A percentile compares a stretch with the other conserved stretches of the same genome.
Evolutionary conservation across 768 basidiomycete genomes (phyloP).

Genomic region (Serendipita sp.): DNA sequence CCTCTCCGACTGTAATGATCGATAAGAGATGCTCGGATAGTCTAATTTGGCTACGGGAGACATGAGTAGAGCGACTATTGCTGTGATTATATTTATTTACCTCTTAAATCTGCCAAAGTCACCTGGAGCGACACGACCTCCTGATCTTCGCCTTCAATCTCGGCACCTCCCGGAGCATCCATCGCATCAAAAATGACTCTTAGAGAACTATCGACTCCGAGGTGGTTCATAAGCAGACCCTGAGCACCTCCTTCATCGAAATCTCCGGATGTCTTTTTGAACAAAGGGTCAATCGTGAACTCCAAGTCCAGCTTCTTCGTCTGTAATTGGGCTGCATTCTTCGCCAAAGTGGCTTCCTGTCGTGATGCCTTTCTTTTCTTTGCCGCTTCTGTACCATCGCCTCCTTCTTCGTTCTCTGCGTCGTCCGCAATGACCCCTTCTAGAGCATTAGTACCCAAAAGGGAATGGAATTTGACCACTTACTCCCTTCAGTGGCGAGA

Average conservation of each 20-base stretch:
- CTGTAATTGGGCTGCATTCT: constrained; percentile 60
- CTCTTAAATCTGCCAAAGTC: constrained; percentile 37
- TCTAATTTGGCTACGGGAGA: constrained; percentile 27
- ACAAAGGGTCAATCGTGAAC: constrained; percentile 90
- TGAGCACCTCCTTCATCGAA: constrained; percentile 98
- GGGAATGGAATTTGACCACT: constrained; percentile 12
- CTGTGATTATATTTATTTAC: no score
- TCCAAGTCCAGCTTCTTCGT: constrained; percentile 87
- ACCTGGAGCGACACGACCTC: constrained; percentile 22
- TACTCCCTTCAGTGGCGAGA: constrained; percentile 50
- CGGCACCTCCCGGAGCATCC: constrained; percentile 66
- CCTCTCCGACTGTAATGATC: background rate
- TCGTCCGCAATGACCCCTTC: constrained; percentile 13
- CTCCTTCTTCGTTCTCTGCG: constrained; percentile 45
- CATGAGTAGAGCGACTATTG: background rate
- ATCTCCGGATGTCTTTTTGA: constrained; percentile 94
- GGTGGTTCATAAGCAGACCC: constrained; percentile 92
- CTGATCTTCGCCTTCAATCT: constrained; percentile 50
- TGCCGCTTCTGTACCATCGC: constrained; percentile 47
- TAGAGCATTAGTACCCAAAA: constrained; percentile 19
- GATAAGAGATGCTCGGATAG: background rate
- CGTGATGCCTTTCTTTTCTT: constrained; percentile 40
- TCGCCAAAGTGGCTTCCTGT: constrained; percentile 76
- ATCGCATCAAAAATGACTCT: constrained; percentile 94
- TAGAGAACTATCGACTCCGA: constrained; percentile 62